These are phyloP conservation scores for Stagonosporopsis chrysanthemi DNA, from an alignment of 2,329 filamentous ascomycete species.

Conservation along the genomic window DNA sequence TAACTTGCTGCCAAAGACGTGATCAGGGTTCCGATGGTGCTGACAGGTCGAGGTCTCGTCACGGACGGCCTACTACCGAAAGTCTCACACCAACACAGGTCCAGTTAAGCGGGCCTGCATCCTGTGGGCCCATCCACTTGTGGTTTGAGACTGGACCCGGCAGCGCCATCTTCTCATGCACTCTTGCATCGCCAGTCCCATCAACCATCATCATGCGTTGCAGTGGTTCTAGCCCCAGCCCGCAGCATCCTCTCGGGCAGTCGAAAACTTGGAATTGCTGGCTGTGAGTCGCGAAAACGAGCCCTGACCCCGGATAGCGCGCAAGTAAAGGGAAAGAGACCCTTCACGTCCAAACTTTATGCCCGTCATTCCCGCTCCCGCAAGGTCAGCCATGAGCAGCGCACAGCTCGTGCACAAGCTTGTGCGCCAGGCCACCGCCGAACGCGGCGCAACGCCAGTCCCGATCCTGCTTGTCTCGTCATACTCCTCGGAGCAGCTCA, in stretches of 20 bases:
- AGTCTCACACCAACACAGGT: slow-evolving; percentile 22
- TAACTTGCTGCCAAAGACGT: slow-evolving; percentile 13
- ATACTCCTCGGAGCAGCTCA: slow-evolving; percentile 19
- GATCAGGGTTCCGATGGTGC: slow-evolving; percentile 30
- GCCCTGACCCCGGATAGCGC: slow-evolving; percentile 28
- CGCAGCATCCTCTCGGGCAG: slow-evolving; percentile 13
- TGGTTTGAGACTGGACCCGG: slow-evolving; percentile 29
- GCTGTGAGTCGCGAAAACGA: background rate
- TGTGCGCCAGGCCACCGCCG: slow-evolving; percentile 38
- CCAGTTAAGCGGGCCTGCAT: slow-evolving; percentile 39
- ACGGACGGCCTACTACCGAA: slow-evolving; percentile 10
- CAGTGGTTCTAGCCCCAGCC: slow-evolving; percentile 16
- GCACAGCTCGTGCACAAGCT: slow-evolving; percentile 27
- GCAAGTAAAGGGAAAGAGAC: slow-evolving; percentile 33
- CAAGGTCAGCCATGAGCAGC: slow-evolving; percentile 35
- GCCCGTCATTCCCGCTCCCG: slow-evolving; percentile 51
- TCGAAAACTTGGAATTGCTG: slow-evolving; percentile 12
- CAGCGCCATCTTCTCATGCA: slow-evolving; percentile 37
- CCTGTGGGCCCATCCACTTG: slow-evolving; percentile 34
- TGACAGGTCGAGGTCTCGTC: slow-evolving; percentile 29
- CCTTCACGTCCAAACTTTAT: slow-evolving; percentile 47
- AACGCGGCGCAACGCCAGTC: slow-evolving; percentile 33
- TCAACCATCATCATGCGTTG: slow-evolving; percentile 35
- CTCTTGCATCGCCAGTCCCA: slow-evolving; percentile 30
- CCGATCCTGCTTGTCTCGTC: slow-evolving; percentile 34